Evolutionary conservation across 176 grass and related monocot genomes (phyloP).

Genomic region (Aegilops sharonensis): DNA sequence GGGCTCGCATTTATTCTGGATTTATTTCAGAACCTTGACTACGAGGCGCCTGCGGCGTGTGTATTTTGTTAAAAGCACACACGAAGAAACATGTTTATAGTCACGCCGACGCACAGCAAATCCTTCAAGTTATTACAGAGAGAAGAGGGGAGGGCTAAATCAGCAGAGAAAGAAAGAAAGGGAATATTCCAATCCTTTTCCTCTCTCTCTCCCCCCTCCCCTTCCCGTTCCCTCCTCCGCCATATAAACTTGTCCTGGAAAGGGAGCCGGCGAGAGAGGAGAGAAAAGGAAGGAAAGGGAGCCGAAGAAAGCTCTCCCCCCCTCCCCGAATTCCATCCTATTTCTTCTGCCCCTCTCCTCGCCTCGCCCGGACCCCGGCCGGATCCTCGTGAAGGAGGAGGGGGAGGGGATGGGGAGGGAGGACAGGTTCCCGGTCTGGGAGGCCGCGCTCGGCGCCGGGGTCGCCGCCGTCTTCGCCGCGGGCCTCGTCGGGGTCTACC

Average conservation of each 20-base stretch:
- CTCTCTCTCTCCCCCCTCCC: background rate
- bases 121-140: background rate
- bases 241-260: constrained; percentile 51
- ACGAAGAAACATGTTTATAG: constrained; percentile 10
- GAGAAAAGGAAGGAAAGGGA: constrained; percentile 14
- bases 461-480: constrained; percentile 64
- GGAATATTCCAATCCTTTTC: constrained; percentile 38
- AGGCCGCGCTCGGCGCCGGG: constrained; percentile 58
- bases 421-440: constrained; percentile 66
- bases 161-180: background rate
- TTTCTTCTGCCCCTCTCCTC: constrained; percentile 26
- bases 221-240: background rate
- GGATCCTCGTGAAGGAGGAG: background rate
- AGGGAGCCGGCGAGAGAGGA: constrained; percentile 18
- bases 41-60: no score
- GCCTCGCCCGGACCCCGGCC: constrained; percentile 28
- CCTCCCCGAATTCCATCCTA: constrained; percentile 1
- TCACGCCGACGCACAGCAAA: constrained; percentile 17
- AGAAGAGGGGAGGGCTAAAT: background rate
- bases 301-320: constrained; percentile 41
- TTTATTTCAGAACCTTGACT: no score
- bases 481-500: constrained; percentile 74
- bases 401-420: constrained; percentile 54
- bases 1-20: no score
- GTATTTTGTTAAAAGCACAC: no score